phyloP scores from a whole-genome alignment of 441 rosid genomes.

The Pelargonium fulgidum region DNA sequence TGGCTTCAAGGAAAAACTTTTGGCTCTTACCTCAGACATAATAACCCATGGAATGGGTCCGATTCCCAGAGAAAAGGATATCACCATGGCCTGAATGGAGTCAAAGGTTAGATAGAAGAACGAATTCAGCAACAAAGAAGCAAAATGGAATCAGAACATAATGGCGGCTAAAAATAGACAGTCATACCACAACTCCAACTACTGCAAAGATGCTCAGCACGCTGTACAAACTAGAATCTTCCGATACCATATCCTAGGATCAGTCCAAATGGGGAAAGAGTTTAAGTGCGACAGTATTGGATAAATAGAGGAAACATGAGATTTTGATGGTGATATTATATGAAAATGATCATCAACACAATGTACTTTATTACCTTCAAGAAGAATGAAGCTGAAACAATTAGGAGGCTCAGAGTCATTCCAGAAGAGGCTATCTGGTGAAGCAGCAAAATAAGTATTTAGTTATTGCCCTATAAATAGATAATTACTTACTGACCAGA shows the following conservation, averaged over 20 bases:
- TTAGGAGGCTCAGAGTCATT: conserved; percentile 64
- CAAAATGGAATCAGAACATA: background rate
- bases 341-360: background rate
- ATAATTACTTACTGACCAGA: background rate
- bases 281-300: background rate
- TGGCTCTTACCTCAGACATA: conserved; percentile 77
- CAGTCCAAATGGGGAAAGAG: background rate
- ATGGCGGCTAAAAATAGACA: conserved; percentile 15
- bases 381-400: conserved; percentile 64
- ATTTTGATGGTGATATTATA: background rate
- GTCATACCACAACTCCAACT: conserved; percentile 75
- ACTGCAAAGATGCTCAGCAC: conserved; percentile 61
- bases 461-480: background rate
- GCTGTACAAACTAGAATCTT: conserved; percentile 45
- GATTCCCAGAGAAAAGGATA: conserved; percentile 74
- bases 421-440: conserved; percentile 63
- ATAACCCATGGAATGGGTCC: conserved; percentile 94
- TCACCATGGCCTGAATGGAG: conserved; percentile 48
- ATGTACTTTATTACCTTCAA: conserved; percentile 38
- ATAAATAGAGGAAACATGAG: background rate
- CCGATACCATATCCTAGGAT: conserved; percentile 46
- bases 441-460: conserved; percentile 2
- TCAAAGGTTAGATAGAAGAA: background rate
- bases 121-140: background rate
- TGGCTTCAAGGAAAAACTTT: background rate